A percentile compares a stretch with the other conserved stretches of the same genome.
Conservation (phyloP, 805 yeast species). For the Wickerhamiella australiensis region DNA sequence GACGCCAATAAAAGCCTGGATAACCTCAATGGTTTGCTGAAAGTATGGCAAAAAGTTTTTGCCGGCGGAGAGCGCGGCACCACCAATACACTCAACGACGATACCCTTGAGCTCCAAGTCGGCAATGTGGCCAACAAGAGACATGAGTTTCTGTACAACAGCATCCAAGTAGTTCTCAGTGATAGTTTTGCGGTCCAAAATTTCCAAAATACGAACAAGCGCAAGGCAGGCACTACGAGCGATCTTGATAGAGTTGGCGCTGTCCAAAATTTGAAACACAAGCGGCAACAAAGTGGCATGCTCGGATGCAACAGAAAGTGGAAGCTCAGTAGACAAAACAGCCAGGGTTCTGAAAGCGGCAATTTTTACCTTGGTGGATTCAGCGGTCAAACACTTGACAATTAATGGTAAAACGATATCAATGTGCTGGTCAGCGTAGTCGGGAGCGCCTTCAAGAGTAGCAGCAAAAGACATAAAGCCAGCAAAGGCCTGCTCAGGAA, state of each 20-base stretch:
- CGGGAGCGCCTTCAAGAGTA: constrained; percentile 89
- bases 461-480: constrained; percentile 71
- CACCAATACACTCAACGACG: constrained; percentile 84
- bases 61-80: constrained; percentile 93
- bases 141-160: constrained; percentile 77
- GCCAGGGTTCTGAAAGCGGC: constrained; percentile 77
- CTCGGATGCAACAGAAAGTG: constrained; percentile 70
- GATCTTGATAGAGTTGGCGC: constrained; percentile 68
- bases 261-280: constrained; percentile 74
- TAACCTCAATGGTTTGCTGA: constrained; percentile 60
- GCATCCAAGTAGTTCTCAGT: constrained; percentile 66
- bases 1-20: constrained; percentile 61
- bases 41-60: constrained; percentile 77
- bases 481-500: constrained; percentile 74
- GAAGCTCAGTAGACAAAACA: constrained; percentile 70
- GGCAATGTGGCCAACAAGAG: constrained; percentile 64
- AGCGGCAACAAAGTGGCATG: constrained; percentile 77
- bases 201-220: constrained; percentile 82
- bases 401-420: constrained; percentile 61
- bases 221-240: constrained; percentile 87
- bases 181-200: constrained; percentile 78
- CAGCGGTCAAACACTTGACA: constrained; percentile 64
- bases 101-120: constrained; percentile 43
- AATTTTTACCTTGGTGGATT: constrained; percentile 60
- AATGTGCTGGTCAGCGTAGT: constrained; percentile 65